Evolutionary conservation across 192 early-diverging fungal genomes (phyloP).

Genomic region (Jimgerdemannia lactiflua): DNA sequence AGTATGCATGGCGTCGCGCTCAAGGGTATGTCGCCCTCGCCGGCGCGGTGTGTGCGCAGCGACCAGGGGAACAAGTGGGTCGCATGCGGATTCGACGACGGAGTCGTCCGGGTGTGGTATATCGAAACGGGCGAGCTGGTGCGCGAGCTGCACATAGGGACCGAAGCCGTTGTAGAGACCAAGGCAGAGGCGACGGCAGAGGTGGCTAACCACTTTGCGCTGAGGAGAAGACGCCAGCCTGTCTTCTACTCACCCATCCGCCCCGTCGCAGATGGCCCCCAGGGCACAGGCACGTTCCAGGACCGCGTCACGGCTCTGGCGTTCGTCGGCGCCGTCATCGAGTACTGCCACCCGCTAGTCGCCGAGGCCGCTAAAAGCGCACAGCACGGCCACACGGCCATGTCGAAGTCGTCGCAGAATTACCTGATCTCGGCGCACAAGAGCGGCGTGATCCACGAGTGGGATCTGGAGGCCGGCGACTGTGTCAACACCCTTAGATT

Average conservation of each 20-base stretch:
- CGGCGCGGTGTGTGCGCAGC: slow-evolving; percentile 11
- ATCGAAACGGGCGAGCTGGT: slow-evolving; percentile 11
- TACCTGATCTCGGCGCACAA: slow-evolving; percentile 20
- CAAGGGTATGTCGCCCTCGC: slow-evolving; percentile 1
- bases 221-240: neutral
- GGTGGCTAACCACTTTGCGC: neutral
- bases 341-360: slow-evolving; percentile 23
- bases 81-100: slow-evolving; percentile 20
- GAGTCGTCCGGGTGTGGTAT: slow-evolving; percentile 26
- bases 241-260: neutral
- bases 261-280: neutral
- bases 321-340: slow-evolving; percentile 17
- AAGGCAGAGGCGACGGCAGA: neutral
- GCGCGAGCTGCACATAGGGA: neutral
- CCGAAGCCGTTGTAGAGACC: neutral
- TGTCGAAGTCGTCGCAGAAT: slow-evolving; percentile 7
- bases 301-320: slow-evolving; percentile 14
- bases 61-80: slow-evolving; percentile 27
- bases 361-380: slow-evolving; percentile 13
- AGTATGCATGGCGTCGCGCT: neutral
- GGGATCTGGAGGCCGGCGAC: slow-evolving; percentile 28
- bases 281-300: neutral
- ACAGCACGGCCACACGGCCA: neutral
- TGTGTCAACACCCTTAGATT: slow-evolving; percentile 13
- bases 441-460: slow-evolving; percentile 24